Base-by-base conservation (phyloP, 441 rosid species). In the Raphanus hybrid region DNA sequence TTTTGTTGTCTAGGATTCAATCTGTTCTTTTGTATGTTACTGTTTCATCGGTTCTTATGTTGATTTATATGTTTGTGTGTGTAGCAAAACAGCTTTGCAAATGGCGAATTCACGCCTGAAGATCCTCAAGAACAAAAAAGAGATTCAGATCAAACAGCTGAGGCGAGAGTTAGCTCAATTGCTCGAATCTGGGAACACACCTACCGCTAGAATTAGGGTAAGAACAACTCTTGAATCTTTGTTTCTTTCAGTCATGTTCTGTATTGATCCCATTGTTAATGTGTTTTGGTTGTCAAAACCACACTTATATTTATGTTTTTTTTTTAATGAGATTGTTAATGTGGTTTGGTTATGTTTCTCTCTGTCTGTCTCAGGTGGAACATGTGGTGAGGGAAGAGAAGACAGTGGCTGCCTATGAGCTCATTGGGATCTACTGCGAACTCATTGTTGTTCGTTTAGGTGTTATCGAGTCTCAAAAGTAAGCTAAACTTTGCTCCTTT, bases 321-420 rank as follows among this genome's bases (percentile, higher is more conserved):
- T n/a, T n/a, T n/a, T n/a, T n/a, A n/a, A n/a, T n/a, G n/a, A n/a
- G 41, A 43, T n/a, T 70, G 71, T 23, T 52, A 75, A 59, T 67
- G 62, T 43, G 20, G 8, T 60, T 50, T 2, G 55, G 55, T 52
- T 41, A 27, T 71, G 57, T 64, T 41, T 29, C 8, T 67, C 6
- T 50, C 45, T 80, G 1, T 41, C 35, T 80, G 1, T 41, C 41
- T 52, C 78, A 95, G 99, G 99, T 95, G 54, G 99, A 95, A 76
- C 99, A 95, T 93, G 93, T 91, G 55, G 91, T 91, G 71, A 86
- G 94, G 77, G 99, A 95, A 87, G 92, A 93, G 87, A 95, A 93
- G 87, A 91, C 88, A n/a, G 66, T 90, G 83, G 93, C 93, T 0
- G 98, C 97, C 6, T 95, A 86, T 82, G 97, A 91, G 35, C 95